Evolutionary conservation across 495 filamentous ascomycete species (phyloP).

Genomic region (Tuber brumale): DNA sequence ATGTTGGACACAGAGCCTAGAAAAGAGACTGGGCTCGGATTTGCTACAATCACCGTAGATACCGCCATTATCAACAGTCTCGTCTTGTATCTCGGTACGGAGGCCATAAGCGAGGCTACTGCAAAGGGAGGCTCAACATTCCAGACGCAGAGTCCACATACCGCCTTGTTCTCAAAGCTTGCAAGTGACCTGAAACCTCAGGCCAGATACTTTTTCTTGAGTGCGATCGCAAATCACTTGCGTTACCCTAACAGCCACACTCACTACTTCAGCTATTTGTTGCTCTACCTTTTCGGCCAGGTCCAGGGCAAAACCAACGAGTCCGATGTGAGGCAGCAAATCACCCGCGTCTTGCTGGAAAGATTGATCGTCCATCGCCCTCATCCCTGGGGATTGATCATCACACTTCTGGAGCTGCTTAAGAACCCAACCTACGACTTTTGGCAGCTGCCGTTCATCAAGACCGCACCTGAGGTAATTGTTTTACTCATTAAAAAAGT

Average conservation of each 20-base stretch:
- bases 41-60: conserved; percentile 59
- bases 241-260: conserved; percentile 84
- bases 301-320: conserved; percentile 71
- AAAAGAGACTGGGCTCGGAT: conserved; percentile 31
- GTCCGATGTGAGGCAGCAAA: conserved; percentile 77
- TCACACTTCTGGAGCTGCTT: conserved; percentile 80
- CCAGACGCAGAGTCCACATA: conserved; percentile 61
- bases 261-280: conserved; percentile 82
- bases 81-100: conserved; percentile 71
- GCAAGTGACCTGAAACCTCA: conserved; percentile 67
- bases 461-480: conserved; percentile 44
- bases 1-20: conserved; percentile 35
- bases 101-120: conserved; percentile 55
- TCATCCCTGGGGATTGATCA: conserved; percentile 92
- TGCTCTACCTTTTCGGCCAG: conserved; percentile 78
- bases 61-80: conserved; percentile 68
- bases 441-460: conserved; percentile 89
- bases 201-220: conserved; percentile 74
- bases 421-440: conserved; percentile 84
- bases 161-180: conserved; percentile 65
- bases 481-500: not conserved
- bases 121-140: conserved; percentile 62
- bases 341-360: conserved; percentile 80
- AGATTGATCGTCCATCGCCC: conserved; percentile 81
- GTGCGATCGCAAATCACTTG: conserved; percentile 83